phyloP scores from a whole-genome alignment of 176 grass and related monocot genomes.

The Chloris gayana region DNA sequence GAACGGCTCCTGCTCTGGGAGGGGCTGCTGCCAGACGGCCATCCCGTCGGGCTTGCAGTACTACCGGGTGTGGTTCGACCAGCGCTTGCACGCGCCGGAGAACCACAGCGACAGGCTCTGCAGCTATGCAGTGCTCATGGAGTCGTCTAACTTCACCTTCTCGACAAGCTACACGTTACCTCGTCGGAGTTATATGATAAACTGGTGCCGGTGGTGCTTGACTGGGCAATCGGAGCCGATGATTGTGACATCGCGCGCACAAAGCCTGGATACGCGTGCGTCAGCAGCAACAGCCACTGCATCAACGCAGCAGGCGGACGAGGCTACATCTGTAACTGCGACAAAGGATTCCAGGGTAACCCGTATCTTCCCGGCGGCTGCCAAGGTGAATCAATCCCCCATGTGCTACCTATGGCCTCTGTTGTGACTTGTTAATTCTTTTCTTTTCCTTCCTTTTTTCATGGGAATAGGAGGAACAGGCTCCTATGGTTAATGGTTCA shows the following conservation, averaged over 20 bases:
- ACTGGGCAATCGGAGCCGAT: background rate
- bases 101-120: too few species aligned
- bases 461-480: too few species aligned
- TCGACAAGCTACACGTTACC: background rate
- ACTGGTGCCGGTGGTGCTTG: background rate
- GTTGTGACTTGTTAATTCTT: too few species aligned
- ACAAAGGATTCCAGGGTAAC: background rate
- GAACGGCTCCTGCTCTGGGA: background rate
- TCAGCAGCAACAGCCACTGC: background rate
- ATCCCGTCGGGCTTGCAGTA: background rate
- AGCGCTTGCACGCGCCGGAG: background rate
- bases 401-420: too few species aligned
- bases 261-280: background rate
- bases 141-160: conserved; percentile 3
- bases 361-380: background rate
- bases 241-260: background rate
- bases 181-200: background rate
- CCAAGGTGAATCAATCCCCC: background rate
- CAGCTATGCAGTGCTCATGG: conserved; percentile 39
- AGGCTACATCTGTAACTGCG: background rate
- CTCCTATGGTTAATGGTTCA: too few species aligned
- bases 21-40: background rate
- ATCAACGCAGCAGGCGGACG: background rate
- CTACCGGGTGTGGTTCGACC: background rate
- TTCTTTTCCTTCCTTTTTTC: too few species aligned